A percentile compares a stretch with the other conserved stretches of the same genome.
Evolutionary conservation across 345 rosid genomes (phyloP).

Genomic region (Pelargonium nanum): DNA sequence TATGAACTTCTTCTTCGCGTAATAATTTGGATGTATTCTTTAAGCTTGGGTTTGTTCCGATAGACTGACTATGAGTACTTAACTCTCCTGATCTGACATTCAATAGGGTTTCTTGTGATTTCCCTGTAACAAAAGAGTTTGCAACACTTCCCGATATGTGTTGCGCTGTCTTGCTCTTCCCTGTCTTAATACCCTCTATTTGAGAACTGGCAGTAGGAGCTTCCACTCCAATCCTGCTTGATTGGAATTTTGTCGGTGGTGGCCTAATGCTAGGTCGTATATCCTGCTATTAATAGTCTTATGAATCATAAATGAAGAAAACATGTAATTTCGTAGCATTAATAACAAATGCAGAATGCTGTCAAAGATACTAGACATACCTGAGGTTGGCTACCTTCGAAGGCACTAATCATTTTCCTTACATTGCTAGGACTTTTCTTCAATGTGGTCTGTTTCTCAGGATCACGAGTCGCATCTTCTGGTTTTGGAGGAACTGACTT

Average conservation of each 20-base stretch:
- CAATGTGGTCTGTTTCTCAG: slow-evolving; percentile 16
- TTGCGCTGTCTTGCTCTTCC: slow-evolving; percentile 7
- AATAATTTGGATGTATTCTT: slow-evolving; percentile 10
- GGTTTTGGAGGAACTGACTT: slow-evolving; percentile 9
- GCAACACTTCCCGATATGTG: slow-evolving; percentile 7
- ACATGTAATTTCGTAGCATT: slow-evolving; percentile 4
- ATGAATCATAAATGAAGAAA: slow-evolving; percentile 8
- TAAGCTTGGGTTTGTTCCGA: slow-evolving; percentile 7
- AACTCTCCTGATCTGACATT: slow-evolving; percentile 8
- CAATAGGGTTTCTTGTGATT: slow-evolving; percentile 6
- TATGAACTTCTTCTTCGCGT: slow-evolving; percentile 10
- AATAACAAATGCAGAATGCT: slow-evolving; percentile 1
- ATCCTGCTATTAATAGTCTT: slow-evolving; percentile 31
- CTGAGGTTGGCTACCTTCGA: slow-evolving; percentile 59
- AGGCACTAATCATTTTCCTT: slow-evolving; percentile 63
- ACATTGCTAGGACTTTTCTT: slow-evolving; percentile 48
- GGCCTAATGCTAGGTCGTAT: slow-evolving; percentile 28
- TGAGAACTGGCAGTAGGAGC: slow-evolving; percentile 10
- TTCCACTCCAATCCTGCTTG: slow-evolving; percentile 19
- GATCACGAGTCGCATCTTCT: slow-evolving; percentile 9
- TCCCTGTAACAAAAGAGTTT: slow-evolving; percentile 9
- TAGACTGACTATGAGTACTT: slow-evolving; percentile 3
- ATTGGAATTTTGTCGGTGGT: slow-evolving; percentile 21
- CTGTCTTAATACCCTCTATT: slow-evolving; percentile 10
- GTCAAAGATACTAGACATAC: slow-evolving; percentile 20